Evolutionary conservation across 176 grass and related monocot genomes (phyloP).

Genomic region (Calamus simplicifolius): DNA sequence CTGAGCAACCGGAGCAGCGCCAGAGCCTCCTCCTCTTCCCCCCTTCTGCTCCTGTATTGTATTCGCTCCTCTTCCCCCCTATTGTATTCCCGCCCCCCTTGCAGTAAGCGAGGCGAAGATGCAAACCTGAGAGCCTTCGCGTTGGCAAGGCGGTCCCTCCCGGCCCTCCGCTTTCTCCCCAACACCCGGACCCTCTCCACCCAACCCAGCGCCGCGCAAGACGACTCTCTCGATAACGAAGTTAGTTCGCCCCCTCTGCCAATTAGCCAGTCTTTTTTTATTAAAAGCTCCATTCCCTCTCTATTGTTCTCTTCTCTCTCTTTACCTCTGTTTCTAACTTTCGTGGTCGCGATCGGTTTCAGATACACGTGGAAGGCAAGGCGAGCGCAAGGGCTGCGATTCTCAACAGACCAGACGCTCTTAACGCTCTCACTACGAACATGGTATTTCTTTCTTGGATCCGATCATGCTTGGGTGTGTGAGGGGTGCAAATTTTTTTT

Average conservation of each 20-base stretch:
- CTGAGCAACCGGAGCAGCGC: too few species aligned
- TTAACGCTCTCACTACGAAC: conserved; percentile 65
- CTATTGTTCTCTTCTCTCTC: background rate
- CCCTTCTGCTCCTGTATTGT: too few species aligned
- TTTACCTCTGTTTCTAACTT: background rate
- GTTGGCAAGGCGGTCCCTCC: conserved; percentile 1
- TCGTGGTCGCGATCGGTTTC: background rate
- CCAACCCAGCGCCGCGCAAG: conserved; percentile 8
- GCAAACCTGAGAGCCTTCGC: too few species aligned
- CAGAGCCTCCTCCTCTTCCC: too few species aligned
- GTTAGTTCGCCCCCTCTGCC: conserved; percentile 15
- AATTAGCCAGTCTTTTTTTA: too few species aligned
- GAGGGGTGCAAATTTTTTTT: background rate
- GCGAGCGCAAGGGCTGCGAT: conserved; percentile 57
- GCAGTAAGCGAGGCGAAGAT: too few species aligned
- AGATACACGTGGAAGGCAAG: conserved; percentile 89
- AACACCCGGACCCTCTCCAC: conserved; percentile 22
- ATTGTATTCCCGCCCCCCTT: too few species aligned
- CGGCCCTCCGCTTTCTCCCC: conserved; percentile 5
- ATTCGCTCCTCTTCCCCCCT: too few species aligned
- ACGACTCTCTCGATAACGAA: conserved; percentile 39
- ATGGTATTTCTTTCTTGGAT: conserved; percentile 36
- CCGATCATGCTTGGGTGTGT: background rate
- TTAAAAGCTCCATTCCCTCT: background rate
- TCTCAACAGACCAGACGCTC: conserved; percentile 59